These are phyloP conservation scores for Penicillium sp. DNA, from an alignment of 2,329 filamentous ascomycete species.

Conservation along the genomic window DNA sequence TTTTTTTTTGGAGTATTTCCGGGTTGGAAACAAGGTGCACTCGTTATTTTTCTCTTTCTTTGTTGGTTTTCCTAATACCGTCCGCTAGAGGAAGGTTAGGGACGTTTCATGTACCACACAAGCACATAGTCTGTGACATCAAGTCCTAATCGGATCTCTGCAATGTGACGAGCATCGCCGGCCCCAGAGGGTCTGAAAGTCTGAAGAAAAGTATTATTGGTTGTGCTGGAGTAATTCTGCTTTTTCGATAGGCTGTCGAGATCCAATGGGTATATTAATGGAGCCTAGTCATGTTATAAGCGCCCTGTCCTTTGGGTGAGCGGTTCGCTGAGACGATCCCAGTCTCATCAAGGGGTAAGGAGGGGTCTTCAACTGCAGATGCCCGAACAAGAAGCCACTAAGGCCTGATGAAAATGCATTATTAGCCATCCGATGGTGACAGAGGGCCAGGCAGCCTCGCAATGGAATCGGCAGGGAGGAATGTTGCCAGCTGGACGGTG, in stretches of 20 bases:
- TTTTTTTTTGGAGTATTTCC: conserved; percentile 20
- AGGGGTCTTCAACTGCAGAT: conserved; percentile 12
- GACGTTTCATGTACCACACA: conserved; percentile 32
- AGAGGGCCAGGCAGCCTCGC: neutral
- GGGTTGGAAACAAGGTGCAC: conserved; percentile 12
- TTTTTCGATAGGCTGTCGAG: conserved; percentile 23
- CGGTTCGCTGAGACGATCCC: conserved; percentile 34
- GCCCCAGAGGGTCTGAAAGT: conserved; percentile 19
- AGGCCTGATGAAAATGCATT: neutral
- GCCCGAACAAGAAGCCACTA: conserved; percentile 8
- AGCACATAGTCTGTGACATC: conserved; percentile 29
- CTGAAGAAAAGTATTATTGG: conserved; percentile 30
- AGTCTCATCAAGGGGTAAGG: conserved; percentile 19
- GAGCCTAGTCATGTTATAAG: conserved; percentile 37
- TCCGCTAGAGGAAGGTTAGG: conserved; percentile 19
- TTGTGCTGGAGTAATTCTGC: conserved; percentile 14
- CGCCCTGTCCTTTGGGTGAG: conserved; percentile 37
- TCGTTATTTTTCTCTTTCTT: conserved; percentile 22
- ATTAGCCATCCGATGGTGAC: conserved; percentile 9
- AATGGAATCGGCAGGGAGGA: conserved; percentile 11
- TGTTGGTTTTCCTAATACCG: conserved; percentile 9
- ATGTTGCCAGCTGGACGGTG: conserved; percentile 11
- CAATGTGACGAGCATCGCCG: conserved; percentile 25
- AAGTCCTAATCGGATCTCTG: conserved; percentile 32
- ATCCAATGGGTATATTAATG: conserved; percentile 31